These are phyloP conservation scores for Trifolium pratense DNA, from an alignment of 306 rosid genomes.

Conservation along the genomic window DNA sequence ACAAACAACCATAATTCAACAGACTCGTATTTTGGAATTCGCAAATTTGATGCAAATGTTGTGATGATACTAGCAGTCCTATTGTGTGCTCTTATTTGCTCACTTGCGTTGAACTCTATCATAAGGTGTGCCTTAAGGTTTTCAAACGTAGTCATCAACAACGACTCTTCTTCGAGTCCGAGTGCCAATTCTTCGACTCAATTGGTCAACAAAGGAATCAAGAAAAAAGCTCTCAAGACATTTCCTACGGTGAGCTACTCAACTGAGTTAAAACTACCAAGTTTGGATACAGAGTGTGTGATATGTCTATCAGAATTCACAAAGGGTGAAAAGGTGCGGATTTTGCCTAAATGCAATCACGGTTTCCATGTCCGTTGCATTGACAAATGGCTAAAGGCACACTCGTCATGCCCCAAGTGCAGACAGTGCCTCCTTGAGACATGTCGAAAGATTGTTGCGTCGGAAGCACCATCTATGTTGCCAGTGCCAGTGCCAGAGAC, in stretches of 20 bases:
- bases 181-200: conserved; percentile 28
- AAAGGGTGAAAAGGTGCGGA: conserved; percentile 62
- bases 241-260: conserved; percentile 62
- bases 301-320: conserved; percentile 77
- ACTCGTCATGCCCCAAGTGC: conserved; percentile 91
- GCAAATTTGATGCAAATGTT: conserved; percentile 66
- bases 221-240: conserved; percentile 74
- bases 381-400: conserved; percentile 81
- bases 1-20: conserved; percentile 20
- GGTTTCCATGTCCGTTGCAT: conserved; percentile 85
- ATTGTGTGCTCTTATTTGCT: conserved; percentile 78
- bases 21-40: conserved; percentile 42
- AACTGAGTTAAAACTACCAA: conserved; percentile 51
- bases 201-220: conserved; percentile 58
- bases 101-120: conserved; percentile 72
- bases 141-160: conserved; percentile 46
- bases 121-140: conserved; percentile 69
- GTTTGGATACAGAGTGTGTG: conserved; percentile 70
- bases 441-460: conserved; percentile 64
- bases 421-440: conserved; percentile 74
- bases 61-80: conserved; percentile 85
- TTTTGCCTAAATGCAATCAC: conserved; percentile 86
- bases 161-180: conserved; percentile 28
- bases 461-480: conserved; percentile 22
- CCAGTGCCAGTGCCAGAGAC: conserved; percentile 50